Conservation (phyloP, 2,329 filamentous ascomycete species). For the Cadophora sp. region DNA sequence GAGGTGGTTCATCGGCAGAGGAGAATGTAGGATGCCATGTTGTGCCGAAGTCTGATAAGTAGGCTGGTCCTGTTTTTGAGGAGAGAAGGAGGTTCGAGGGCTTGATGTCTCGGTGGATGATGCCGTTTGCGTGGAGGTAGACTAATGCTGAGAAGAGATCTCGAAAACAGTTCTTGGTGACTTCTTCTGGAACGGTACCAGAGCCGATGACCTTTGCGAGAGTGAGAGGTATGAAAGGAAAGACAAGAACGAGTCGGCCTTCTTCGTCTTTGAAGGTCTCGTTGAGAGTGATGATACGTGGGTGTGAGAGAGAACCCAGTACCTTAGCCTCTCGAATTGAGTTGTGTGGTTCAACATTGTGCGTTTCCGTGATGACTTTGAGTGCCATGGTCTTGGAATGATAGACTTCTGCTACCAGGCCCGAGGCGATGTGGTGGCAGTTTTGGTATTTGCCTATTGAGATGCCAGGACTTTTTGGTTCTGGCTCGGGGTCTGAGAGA, state of each 20-base stretch:
- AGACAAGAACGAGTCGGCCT: slow-evolving; percentile 78
- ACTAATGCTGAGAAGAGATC: slow-evolving; percentile 75
- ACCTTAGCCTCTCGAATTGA: slow-evolving; percentile 81
- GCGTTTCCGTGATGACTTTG: slow-evolving; percentile 82
- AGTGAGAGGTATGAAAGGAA: slow-evolving; percentile 82
- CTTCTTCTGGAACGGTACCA: slow-evolving; percentile 45
- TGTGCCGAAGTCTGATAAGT: slow-evolving; percentile 90
- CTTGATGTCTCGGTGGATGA: slow-evolving; percentile 94
- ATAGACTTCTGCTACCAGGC: slow-evolving; percentile 86
- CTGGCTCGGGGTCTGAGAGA: slow-evolving; percentile 12
- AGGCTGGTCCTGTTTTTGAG: slow-evolving; percentile 72
- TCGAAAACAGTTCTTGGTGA: slow-evolving; percentile 55
- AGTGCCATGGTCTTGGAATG: slow-evolving; percentile 70
- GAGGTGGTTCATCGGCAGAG: slow-evolving; percentile 62
- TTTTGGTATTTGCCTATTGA: slow-evolving; percentile 60
- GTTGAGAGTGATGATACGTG: slow-evolving; percentile 70
- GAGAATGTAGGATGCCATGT: slow-evolving; percentile 73
- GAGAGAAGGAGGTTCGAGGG: slow-evolving; percentile 85
- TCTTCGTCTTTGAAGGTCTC: slow-evolving; percentile 76
- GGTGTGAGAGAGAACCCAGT: slow-evolving; percentile 62
- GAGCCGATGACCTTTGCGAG: slow-evolving; percentile 70
- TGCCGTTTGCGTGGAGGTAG: slow-evolving; percentile 74
- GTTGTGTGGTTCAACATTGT: slow-evolving; percentile 81
- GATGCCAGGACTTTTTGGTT: slow-evolving; percentile 35
- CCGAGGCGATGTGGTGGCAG: slow-evolving; percentile 64